Conservation (phyloP, 164 flowering plant species). For the Protea cynaroides region DNA sequence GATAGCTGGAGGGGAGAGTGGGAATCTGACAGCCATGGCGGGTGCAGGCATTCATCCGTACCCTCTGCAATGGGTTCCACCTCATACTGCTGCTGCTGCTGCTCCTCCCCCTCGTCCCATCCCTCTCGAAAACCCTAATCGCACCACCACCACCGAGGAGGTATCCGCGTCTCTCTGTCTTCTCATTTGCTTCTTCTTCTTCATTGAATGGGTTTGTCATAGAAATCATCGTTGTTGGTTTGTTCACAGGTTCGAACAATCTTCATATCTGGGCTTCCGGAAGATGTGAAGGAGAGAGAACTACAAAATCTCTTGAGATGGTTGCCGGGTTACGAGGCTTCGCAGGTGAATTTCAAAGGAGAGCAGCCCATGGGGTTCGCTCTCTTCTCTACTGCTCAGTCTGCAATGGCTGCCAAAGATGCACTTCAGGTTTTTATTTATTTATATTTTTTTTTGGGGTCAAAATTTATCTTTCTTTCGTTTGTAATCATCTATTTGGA, state of each 20-base stretch:
- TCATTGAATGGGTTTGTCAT: conserved; percentile 1
- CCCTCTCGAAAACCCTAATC: conserved; percentile 40
- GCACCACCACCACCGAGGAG: conserved; percentile 49
- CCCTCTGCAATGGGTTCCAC: conserved; percentile 75
- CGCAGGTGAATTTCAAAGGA: conserved; percentile 85
- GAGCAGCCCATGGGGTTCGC: conserved; percentile 97
- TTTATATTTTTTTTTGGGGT: not conserved
- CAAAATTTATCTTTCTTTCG: too few species aligned
- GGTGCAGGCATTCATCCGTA: conserved; percentile 82
- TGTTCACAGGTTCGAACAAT: conserved; percentile 63
- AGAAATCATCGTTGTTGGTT: not conserved
- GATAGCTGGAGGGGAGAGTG: too few species aligned
- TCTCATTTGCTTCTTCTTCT: not conserved
- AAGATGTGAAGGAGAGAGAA: conserved; percentile 94
- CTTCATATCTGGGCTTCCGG: conserved; percentile 86
- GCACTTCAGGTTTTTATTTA: conserved; percentile 62
- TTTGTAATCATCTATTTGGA: not conserved
- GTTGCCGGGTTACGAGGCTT: conserved; percentile 97
- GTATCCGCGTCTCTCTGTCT: conserved; percentile 24
- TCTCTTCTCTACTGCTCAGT: conserved; percentile 63
- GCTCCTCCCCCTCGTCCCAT: conserved; percentile 52
- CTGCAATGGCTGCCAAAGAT: conserved; percentile 82
- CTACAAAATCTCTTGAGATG: conserved; percentile 81
- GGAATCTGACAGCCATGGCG: conserved; percentile 41
- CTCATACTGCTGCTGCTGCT: too few species aligned